phyloP scores from a whole-genome alignment of 768 basidiomycete species.

The Glaciozyma antarctica region DNA sequence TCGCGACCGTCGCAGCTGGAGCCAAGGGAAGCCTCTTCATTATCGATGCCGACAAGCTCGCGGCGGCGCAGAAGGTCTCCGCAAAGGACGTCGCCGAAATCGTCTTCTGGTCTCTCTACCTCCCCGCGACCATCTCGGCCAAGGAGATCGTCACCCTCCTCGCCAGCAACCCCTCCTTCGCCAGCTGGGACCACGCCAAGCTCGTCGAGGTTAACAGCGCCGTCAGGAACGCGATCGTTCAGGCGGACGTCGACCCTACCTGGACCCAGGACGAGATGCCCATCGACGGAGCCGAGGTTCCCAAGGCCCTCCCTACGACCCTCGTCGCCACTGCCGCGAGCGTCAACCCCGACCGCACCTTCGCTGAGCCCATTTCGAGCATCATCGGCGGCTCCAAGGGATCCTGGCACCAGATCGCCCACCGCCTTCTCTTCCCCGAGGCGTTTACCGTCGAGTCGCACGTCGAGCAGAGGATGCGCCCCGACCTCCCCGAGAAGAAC shows the following conservation, averaged over 20 bases:
- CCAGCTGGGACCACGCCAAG: constrained; percentile 22
- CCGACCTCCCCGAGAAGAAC: constrained; percentile 78
- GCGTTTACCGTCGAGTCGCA: constrained; percentile 53
- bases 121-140: constrained; percentile 27
- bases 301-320: constrained; percentile 52
- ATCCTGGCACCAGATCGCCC: constrained; percentile 75
- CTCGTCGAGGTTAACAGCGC: constrained; percentile 33
- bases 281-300: constrained; percentile 37
- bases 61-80: constrained; percentile 41
- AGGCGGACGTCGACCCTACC: constrained; percentile 49
- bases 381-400: constrained; percentile 39
- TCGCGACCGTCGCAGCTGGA: constrained; percentile 41
- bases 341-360: constrained; percentile 47
- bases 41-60: constrained; percentile 43
- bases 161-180: constrained; percentile 21
- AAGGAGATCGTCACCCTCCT: constrained; percentile 32
- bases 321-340: constrained; percentile 50
- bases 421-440: constrained; percentile 77
- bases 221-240: constrained; percentile 45
- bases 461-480: constrained; percentile 47
- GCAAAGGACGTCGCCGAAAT: constrained; percentile 51
- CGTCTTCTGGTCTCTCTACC: constrained; percentile 71
- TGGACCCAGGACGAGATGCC: constrained; percentile 35
- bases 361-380: constrained; percentile 53
- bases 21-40: constrained; percentile 54